Conservation (phyloP, 495 filamentous ascomycete genomes). For the Penicillium waksmanii region DNA sequence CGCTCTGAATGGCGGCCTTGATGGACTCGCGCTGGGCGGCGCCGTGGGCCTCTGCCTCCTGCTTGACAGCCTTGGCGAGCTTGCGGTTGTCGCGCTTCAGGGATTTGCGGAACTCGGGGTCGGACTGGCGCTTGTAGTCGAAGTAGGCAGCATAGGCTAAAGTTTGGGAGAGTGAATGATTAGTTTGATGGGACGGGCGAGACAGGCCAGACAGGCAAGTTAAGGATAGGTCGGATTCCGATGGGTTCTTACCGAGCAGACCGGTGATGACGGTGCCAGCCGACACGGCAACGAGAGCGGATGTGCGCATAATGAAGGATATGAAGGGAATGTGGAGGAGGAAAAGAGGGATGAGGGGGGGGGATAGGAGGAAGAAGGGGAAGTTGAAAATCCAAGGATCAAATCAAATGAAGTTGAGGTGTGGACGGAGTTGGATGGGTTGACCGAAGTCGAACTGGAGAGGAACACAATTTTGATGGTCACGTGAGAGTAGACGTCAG, state of each 20-base stretch:
- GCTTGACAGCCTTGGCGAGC: constrained; percentile 74
- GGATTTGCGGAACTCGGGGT: constrained; percentile 82
- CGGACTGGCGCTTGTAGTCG: constrained; percentile 86
- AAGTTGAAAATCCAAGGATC: not conserved
- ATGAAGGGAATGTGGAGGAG: constrained; percentile 12
- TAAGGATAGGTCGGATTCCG: not conserved
- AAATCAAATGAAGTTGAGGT: not conserved
- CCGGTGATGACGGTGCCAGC: constrained; percentile 76
- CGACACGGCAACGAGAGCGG: constrained; percentile 72
- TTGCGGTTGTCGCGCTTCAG: constrained; percentile 81
- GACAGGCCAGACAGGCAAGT: not conserved
- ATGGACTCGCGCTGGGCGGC: constrained; percentile 73
- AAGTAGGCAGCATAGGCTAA: constrained; percentile 87
- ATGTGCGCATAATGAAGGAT: constrained; percentile 58
- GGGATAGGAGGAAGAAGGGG: constrained; percentile 7
- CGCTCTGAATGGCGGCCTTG: constrained; percentile 69
- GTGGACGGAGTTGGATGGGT: not conserved
- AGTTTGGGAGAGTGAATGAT: constrained; percentile 4
- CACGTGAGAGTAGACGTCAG: too few species aligned
- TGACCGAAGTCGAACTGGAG: too few species aligned
- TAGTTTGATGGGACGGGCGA: not conserved
- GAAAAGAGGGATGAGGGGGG: constrained; percentile 4
- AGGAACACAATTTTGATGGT: too few species aligned
- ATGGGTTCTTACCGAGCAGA: constrained; percentile 63
- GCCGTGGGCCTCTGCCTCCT: constrained; percentile 69